These are phyloP conservation scores for Grammothele lineata DNA, from an alignment of 768 basidiomycete genomes.

Conservation along the genomic window DNA sequence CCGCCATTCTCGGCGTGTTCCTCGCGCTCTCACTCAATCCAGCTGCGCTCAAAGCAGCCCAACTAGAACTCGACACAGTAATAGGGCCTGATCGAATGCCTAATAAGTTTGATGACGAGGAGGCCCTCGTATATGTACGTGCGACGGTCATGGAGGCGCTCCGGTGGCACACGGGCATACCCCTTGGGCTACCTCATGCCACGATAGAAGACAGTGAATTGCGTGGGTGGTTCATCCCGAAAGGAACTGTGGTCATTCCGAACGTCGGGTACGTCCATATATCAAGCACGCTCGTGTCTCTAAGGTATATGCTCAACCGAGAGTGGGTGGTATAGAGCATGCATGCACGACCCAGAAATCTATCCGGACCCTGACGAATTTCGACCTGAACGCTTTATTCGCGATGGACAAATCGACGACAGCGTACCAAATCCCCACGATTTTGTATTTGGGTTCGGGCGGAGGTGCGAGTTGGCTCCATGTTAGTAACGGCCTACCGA, in stretches of 20 bases:
- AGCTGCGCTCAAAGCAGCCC: not conserved
- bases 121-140: slow-evolving; percentile 17
- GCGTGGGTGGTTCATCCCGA: slow-evolving; percentile 22
- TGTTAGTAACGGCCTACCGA: not conserved
- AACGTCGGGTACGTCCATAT: slow-evolving; percentile 21
- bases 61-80: not conserved
- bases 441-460: slow-evolving; percentile 7
- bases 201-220: slow-evolving; percentile 19
- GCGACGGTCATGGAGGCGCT: slow-evolving; percentile 22
- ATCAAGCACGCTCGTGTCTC: slow-evolving; percentile 11
- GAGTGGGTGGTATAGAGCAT: not conserved
- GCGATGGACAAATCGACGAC: slow-evolving; percentile 1
- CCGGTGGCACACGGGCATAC: slow-evolving; percentile 31
- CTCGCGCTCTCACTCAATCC: not conserved
- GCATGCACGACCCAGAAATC: slow-evolving; percentile 4
- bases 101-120: slow-evolving; percentile 7
- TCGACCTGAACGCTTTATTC: slow-evolving; percentile 10
- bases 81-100: not conserved
- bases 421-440: not conserved
- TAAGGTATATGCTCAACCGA: slow-evolving; percentile 1
- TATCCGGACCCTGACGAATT: slow-evolving; percentile 9
- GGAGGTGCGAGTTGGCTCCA: slow-evolving; percentile 2
- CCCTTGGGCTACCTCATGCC: slow-evolving; percentile 21
- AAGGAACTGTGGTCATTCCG: slow-evolving; percentile 18
- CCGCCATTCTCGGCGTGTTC: not conserved